phyloP scores from a whole-genome alignment of 208 protist species.

The Trypanosoma avium region DNA sequence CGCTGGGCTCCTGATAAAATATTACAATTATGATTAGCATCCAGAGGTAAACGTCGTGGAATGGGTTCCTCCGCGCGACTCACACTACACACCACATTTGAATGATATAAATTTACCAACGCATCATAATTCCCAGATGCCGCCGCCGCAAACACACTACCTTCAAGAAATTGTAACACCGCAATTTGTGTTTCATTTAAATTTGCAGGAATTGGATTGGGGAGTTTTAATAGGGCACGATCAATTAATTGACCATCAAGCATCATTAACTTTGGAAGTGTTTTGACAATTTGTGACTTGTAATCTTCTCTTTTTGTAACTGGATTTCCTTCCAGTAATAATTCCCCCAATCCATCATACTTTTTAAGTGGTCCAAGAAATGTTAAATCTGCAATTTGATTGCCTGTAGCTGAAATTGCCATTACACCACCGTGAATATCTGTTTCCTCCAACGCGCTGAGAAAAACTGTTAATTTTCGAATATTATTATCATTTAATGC shows the following conservation, averaged over 20 bases:
- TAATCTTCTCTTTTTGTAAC: constrained; percentile 46
- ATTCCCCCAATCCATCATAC: constrained; percentile 62
- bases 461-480: constrained; percentile 48
- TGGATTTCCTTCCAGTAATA: constrained; percentile 72
- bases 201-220: constrained; percentile 47
- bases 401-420: constrained; percentile 67
- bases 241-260: constrained; percentile 60
- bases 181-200: constrained; percentile 27
- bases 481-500: constrained; percentile 76
- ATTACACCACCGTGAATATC: constrained; percentile 68
- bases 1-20: constrained; percentile 50
- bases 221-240: constrained; percentile 51
- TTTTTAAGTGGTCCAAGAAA: constrained; percentile 64
- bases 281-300: constrained; percentile 35
- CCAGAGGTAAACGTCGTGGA: constrained; percentile 47
- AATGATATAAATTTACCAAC: constrained; percentile 21
- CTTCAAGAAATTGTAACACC: constrained; percentile 45
- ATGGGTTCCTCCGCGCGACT: constrained; percentile 56
- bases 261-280: constrained; percentile 55
- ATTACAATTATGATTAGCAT: constrained; percentile 43
- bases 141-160: constrained; percentile 29
- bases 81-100: constrained; percentile 35
- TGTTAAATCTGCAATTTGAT: constrained; percentile 55
- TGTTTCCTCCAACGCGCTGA: constrained; percentile 57
- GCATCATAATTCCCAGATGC: constrained; percentile 25